Percentiles rank a stretch among this genome's conserved stretches.
Conservation (phyloP, 2,329 filamentous ascomycete species). For the Phoma herbarum region DNA sequence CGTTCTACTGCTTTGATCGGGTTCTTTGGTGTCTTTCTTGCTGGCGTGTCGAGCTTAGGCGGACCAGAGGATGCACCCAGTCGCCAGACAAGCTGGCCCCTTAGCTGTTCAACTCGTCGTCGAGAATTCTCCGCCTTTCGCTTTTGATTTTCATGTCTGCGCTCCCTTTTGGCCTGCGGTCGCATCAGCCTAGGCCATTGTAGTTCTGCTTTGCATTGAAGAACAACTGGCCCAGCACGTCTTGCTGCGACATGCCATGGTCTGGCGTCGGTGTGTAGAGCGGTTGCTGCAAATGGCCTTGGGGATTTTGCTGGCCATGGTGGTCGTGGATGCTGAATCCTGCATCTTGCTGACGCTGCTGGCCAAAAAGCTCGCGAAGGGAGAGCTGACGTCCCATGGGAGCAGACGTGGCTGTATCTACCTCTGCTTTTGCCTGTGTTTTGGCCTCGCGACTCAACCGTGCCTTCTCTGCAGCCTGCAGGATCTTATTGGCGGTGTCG, state of each 20-base stretch:
- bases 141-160: not conserved
- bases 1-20: not conserved
- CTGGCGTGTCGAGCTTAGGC: not conserved
- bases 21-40: not conserved
- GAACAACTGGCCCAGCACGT: constrained; percentile 48
- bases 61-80: not conserved
- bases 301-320: constrained; percentile 9
- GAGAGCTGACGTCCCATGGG: constrained; percentile 64
- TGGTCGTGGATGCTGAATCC: constrained; percentile 57
- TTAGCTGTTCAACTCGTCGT: not conserved
- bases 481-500: constrained; percentile 63
- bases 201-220: constrained; percentile 49
- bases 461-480: constrained; percentile 63
- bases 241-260: constrained; percentile 33
- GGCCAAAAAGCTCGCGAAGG: constrained; percentile 63
- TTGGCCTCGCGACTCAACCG: constrained; percentile 57
- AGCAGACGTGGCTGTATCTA: constrained; percentile 46
- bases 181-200: constrained; percentile 28
- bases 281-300: constrained; percentile 17
- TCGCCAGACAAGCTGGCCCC: not conserved
- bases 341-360: constrained; percentile 62
- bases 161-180: not conserved
- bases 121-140: not conserved
- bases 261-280: constrained; percentile 28
- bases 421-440: constrained; percentile 36